These are phyloP conservation scores for Tricharina praecox DNA, from an alignment of 495 filamentous ascomycete genomes.

Conservation along the genomic window DNA sequence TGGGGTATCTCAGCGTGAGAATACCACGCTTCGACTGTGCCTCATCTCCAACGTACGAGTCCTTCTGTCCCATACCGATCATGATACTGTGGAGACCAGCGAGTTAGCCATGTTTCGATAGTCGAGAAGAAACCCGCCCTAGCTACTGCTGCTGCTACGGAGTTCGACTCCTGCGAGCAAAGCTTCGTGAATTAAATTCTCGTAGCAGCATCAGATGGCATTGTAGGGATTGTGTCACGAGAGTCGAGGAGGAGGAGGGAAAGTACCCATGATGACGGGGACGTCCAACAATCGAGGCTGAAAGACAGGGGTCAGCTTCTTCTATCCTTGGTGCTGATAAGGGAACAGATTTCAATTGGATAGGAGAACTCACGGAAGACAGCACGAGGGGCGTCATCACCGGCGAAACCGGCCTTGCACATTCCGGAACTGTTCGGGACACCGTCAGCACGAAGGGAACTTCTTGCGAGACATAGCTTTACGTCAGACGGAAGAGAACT, in stretches of 20 bases:
- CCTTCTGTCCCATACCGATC: conserved; percentile 99
- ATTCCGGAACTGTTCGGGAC: conserved; percentile 73
- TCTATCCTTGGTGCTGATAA: conserved; percentile 15
- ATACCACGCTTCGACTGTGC: conserved; percentile 79
- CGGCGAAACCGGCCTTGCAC: conserved; percentile 99
- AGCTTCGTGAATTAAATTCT: no score
- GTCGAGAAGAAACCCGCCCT: no score
- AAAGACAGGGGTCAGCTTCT: conserved; percentile 10
- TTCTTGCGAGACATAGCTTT: neutral
- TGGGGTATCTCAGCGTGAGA: conserved; percentile 83
- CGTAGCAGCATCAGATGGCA: no score
- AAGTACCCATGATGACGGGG: conserved; percentile 98
- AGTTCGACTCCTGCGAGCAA: no score
- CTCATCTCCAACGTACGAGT: conserved; percentile 99
- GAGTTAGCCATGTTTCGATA: no score
- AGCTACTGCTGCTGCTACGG: no score
- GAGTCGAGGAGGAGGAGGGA: no score
- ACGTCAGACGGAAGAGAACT: no score
- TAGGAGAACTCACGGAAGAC: conserved; percentile 88
- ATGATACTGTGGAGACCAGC: conserved; percentile 57
- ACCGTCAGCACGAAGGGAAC: conserved; percentile 33
- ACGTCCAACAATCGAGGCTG: conserved; percentile 97
- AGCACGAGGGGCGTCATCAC: conserved; percentile 98
- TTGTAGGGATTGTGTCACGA: no score
- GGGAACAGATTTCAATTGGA: no score